Conservation (phyloP, 2,329 filamentous ascomycete species). For the Fonsecaea nubica region DNA sequence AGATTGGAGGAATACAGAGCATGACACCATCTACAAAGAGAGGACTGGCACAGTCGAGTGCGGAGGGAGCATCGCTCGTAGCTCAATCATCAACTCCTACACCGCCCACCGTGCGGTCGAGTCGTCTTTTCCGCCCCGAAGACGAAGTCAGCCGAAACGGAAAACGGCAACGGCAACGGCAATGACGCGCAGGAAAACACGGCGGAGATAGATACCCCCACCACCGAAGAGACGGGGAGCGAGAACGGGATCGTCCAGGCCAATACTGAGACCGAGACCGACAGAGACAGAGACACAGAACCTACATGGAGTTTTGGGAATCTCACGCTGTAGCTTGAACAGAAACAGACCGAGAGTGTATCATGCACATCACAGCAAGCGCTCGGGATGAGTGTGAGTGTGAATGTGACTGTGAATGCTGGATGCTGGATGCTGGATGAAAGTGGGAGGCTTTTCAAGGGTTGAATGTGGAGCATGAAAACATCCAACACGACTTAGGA, state of each 20-base stretch:
- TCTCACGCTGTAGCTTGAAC: neutral
- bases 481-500: too few relatives aligned
- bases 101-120: neutral
- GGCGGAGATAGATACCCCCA: neutral
- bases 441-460: too few relatives aligned
- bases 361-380: too few relatives aligned
- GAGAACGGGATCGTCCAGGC: too few relatives aligned
- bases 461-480: too few relatives aligned
- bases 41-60: neutral
- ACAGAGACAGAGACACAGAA: neutral
- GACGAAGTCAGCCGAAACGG: neutral
- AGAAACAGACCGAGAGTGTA: too few relatives aligned
- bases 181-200: neutral
- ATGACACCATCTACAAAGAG: neutral
- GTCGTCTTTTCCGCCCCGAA: neutral
- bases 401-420: too few relatives aligned
- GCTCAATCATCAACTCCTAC: neutral
- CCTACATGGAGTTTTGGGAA: conserved; percentile 6
- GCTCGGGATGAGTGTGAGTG: too few relatives aligned
- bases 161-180: neutral
- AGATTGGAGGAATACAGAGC: neutral
- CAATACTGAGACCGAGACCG: neutral
- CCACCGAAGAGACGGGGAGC: too few relatives aligned
- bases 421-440: too few relatives aligned
- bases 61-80: neutral